Percentiles rank a stretch among this genome's conserved stretches.
These are phyloP conservation scores for Rhynchospora tenuis DNA, from an alignment of 176 grass and related monocot species.

Conservation along the genomic window DNA sequence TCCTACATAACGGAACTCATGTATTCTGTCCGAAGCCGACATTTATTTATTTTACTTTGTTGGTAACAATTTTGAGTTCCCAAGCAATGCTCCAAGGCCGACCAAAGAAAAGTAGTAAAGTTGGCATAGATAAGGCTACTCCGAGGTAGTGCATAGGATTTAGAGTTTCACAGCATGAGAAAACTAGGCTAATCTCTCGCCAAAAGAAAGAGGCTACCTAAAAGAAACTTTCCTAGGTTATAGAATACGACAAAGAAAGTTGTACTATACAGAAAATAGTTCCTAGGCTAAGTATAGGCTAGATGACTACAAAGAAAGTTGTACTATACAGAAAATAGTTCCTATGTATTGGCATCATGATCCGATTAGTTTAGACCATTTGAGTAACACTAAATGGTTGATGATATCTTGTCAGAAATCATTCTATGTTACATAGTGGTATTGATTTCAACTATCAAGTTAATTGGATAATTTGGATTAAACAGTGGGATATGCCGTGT, in stretches of 20 bases:
- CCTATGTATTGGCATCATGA: neutral
- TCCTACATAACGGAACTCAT: no score
- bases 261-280: neutral
- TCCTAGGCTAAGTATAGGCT: neutral
- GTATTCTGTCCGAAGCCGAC: no score
- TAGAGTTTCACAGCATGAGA: neutral
- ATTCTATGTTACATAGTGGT: neutral
- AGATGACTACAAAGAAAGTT: neutral
- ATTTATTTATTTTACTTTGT: neutral
- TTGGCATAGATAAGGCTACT: neutral
- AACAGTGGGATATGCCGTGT: no score
- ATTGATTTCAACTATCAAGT: neutral
- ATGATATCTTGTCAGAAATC: neutral
- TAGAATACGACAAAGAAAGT: neutral
- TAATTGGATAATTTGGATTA: neutral
- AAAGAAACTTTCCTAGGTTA: neutral
- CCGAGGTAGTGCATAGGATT: neutral
- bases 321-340: neutral
- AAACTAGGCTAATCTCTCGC: neutral
- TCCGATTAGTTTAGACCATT: neutral
- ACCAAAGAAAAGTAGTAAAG: slow-evolving; percentile 8
- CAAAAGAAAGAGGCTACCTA: neutral
- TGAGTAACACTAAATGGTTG: neutral
- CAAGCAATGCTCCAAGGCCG: neutral
- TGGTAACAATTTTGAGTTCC: neutral